Evolutionary conservation across 768 basidiomycete species (phyloP).

Genomic region (Suillus subaureus): DNA sequence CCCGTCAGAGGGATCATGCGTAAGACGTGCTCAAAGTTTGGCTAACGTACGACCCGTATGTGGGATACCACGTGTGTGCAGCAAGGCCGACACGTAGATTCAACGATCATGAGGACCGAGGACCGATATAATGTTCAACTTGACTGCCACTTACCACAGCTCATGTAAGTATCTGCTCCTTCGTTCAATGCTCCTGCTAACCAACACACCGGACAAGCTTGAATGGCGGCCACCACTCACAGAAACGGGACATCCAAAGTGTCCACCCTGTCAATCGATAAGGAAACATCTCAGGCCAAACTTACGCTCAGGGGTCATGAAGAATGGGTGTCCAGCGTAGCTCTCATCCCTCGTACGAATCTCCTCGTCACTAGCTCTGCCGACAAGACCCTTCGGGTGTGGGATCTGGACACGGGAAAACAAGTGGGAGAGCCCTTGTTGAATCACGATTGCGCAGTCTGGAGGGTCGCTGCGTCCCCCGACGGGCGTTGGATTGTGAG

Average conservation of each 20-base stretch:
- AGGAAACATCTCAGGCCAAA: neutral
- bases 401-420: constrained; percentile 29
- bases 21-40: no score
- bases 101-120: no score
- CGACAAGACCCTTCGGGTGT: constrained; percentile 7
- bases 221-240: neutral
- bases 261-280: neutral
- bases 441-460: no score
- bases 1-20: no score
- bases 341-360: neutral
- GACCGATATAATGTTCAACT: neutral
- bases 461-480: no score
- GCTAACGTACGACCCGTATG: no score
- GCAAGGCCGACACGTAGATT: no score
- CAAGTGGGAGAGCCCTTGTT: constrained; percentile 1
- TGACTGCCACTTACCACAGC: neutral
- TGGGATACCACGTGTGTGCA: no score
- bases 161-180: neutral
- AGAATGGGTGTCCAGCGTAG: neutral
- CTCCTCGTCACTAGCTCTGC: neutral
- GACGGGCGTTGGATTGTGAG: neutral
- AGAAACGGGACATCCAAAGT: neutral
- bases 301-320: neutral
- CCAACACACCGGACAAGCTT: neutral
- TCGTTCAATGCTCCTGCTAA: neutral